Conservation (phyloP, 371 early-diverging fungal genomes). For the Rhizopus arrhizus region DNA sequence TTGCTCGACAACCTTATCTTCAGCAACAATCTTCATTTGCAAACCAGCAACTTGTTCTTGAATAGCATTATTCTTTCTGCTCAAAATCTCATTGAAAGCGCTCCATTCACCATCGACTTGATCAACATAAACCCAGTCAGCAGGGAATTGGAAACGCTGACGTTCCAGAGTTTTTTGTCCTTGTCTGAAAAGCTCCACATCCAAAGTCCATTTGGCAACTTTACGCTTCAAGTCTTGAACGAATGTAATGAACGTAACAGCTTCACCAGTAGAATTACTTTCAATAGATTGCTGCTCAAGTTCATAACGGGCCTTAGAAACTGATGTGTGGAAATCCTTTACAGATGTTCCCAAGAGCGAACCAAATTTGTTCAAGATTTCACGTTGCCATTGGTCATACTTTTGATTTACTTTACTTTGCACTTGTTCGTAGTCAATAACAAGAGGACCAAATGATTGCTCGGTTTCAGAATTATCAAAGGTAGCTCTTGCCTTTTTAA, state of each 20-base stretch:
- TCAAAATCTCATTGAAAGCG: constrained; percentile 92
- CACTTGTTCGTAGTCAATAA: constrained; percentile 95
- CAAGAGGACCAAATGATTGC: constrained; percentile 84
- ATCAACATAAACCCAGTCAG: constrained; percentile 95
- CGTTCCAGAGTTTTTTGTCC: constrained; percentile 94
- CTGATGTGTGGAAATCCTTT: constrained; percentile 76
- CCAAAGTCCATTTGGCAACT: constrained; percentile 78
- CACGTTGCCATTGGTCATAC: constrained; percentile 97
- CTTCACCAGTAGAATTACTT: constrained; percentile 85
- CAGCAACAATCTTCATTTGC: constrained; percentile 88
- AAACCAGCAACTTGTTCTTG: constrained; percentile 91
- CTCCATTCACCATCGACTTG: constrained; percentile 98
- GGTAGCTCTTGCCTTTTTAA: constrained; percentile 90
- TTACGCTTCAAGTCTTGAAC: constrained; percentile 93
- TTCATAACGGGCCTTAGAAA: constrained; percentile 82
- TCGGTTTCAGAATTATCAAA: constrained; percentile 95
- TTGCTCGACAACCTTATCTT: constrained; percentile 85
- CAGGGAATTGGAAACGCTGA: constrained; percentile 92
- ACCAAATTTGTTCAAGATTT: constrained; percentile 92
- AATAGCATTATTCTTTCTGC: constrained; percentile 89
- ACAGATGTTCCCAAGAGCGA: constrained; percentile 80
- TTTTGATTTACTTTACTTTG: constrained; percentile 97
- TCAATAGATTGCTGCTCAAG: constrained; percentile 90
- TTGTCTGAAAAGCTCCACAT: constrained; percentile 85
- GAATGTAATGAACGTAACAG: constrained; percentile 94